Evolutionary conservation across 441 rosid species (phyloP).

Genomic region (Gossypium laxum): DNA sequence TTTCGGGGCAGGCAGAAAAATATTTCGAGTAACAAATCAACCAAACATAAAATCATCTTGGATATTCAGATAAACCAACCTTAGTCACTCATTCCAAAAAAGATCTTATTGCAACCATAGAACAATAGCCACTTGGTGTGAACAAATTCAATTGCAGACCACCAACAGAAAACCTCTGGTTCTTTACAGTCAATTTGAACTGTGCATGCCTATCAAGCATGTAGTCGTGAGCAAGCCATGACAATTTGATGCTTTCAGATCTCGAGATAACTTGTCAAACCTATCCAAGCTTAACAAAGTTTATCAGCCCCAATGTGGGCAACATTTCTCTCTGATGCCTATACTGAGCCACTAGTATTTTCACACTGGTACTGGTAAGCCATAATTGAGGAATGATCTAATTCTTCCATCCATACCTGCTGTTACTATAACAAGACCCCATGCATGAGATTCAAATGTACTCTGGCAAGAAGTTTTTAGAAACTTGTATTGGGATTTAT

Average conservation of each 20-base stretch:
- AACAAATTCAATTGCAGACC: slow-evolving; percentile 2
- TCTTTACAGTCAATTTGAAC: slow-evolving; percentile 14
- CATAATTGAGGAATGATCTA: slow-evolving; percentile 78
- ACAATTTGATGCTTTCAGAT: slow-evolving; percentile 5
- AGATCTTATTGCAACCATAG: slow-evolving; percentile 15
- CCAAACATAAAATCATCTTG: slow-evolving; percentile 16
- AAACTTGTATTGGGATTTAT: slow-evolving; percentile 51
- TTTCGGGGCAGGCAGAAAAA: slow-evolving; percentile 25
- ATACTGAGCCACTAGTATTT: slow-evolving; percentile 5
- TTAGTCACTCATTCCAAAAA: slow-evolving; percentile 23
- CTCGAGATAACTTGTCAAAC: slow-evolving; percentile 1
- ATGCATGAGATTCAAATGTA: slow-evolving; percentile 49
- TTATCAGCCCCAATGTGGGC: slow-evolving; percentile 12
- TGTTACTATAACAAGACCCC: slow-evolving; percentile 93
- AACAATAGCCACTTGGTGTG: slow-evolving; percentile 16
- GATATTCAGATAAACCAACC: slow-evolving; percentile 24
- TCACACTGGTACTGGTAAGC: slow-evolving; percentile 64
- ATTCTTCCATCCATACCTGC: slow-evolving; percentile 94
- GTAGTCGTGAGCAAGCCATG: slow-evolving; percentile 6
- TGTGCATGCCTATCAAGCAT: slow-evolving; percentile 5
- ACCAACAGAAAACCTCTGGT: background rate
- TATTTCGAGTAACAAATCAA: slow-evolving; percentile 20
- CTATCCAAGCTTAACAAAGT: background rate
- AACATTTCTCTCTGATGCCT: slow-evolving; percentile 14
- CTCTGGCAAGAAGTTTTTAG: slow-evolving; percentile 57